These are phyloP conservation scores for Calendula officinalis DNA, from an alignment of 129 eudicot genomes.

Conservation along the genomic window DNA sequence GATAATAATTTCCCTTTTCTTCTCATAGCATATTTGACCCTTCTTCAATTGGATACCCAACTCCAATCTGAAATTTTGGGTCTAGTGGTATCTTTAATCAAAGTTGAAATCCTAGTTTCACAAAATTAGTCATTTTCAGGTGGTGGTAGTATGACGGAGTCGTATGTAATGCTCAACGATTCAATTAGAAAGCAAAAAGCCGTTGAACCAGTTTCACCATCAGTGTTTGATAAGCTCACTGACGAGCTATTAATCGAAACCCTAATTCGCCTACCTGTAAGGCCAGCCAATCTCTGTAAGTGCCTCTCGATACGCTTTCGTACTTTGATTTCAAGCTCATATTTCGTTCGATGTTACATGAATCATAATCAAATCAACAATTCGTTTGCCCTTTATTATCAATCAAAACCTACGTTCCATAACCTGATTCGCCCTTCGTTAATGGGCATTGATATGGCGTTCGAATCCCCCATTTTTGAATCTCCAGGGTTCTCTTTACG, in stretches of 20 bases:
- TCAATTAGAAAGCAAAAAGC: slow-evolving; percentile 4
- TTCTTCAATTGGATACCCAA: too few species aligned
- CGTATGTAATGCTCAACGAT: not conserved
- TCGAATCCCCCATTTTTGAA: slow-evolving; percentile 15
- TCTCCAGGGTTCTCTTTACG: slow-evolving; percentile 13
- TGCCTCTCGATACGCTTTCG: slow-evolving; percentile 23
- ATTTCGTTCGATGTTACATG: slow-evolving; percentile 17
- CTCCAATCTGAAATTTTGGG: too few species aligned
- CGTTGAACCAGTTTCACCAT: not conserved
- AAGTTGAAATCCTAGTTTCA: too few species aligned
- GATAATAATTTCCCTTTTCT: too few species aligned
- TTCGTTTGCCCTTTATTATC: slow-evolving; percentile 26
- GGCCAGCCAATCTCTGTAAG: slow-evolving; percentile 18
- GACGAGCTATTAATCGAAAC: slow-evolving; percentile 32
- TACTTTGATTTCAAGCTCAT: slow-evolving; percentile 13
- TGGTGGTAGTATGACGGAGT: not conserved
- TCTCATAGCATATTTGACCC: too few species aligned
- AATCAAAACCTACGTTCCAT: slow-evolving; percentile 25
- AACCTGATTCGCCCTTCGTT: slow-evolving; percentile 19
- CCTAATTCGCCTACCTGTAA: slow-evolving; percentile 26
- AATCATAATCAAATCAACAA: slow-evolving; percentile 12
- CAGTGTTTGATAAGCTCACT: slow-evolving; percentile 24
- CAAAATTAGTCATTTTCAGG: too few species aligned
- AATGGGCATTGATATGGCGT: slow-evolving; percentile 20
- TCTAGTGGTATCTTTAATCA: too few species aligned